These are phyloP conservation scores for Pseudogymnoascus sp. DNA, from an alignment of 2,329 filamentous ascomycete species.

Conservation along the genomic window DNA sequence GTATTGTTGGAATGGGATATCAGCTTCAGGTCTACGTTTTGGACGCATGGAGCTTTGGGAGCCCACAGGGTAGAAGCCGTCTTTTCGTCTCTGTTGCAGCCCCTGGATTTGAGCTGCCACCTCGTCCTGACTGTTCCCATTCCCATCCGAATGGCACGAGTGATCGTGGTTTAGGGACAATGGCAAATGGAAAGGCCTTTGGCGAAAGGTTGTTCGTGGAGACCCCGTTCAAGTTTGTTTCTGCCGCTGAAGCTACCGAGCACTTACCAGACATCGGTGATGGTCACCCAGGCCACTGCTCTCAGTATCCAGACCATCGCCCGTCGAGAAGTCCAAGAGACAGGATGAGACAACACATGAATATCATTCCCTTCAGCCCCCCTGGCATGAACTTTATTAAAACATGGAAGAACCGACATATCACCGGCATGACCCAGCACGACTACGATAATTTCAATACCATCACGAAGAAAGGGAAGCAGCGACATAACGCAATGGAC, in stretches of 20 bases:
- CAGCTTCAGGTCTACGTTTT: conserved; percentile 61
- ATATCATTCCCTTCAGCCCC: conserved; percentile 51
- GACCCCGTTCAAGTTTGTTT: conserved; percentile 54
- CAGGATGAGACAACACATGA: conserved; percentile 38
- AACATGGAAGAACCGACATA: conserved; percentile 35
- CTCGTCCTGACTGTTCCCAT: conserved; percentile 53
- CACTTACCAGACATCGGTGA: conserved; percentile 59
- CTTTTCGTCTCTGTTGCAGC: conserved; percentile 67
- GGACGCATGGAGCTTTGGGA: conserved; percentile 62
- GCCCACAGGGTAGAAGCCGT: conserved; percentile 56
- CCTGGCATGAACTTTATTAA: conserved; percentile 44
- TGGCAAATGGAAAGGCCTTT: conserved; percentile 53
- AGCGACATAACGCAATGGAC: conserved; percentile 17
- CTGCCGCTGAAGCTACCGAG: conserved; percentile 42
- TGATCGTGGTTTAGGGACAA: conserved; percentile 43
- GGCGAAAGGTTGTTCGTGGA: conserved; percentile 41
- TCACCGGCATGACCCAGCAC: conserved; percentile 30
- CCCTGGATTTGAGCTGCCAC: conserved; percentile 51
- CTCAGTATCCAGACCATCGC: conserved; percentile 61
- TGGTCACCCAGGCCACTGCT: conserved; percentile 51
- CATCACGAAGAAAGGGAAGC: conserved; percentile 18
- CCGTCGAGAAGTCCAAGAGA: conserved; percentile 35
- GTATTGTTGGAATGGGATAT: conserved; percentile 69
- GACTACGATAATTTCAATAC: conserved; percentile 36
- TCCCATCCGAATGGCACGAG: conserved; percentile 40